Conservation (phyloP, 257 asterid species). For the Echites panduratus region DNA sequence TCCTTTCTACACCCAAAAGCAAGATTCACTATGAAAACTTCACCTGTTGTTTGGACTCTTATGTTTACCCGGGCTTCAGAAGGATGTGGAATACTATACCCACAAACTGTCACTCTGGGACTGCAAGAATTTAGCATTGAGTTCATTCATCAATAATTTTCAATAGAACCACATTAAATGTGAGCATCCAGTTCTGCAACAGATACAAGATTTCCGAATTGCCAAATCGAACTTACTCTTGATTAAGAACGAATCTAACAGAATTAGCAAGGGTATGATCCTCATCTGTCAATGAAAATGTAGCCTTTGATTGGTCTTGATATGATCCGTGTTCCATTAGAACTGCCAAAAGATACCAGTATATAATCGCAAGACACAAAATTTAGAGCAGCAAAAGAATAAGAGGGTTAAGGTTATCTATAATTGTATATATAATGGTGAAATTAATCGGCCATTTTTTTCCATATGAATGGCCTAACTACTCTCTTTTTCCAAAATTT, state of each 20-base stretch:
- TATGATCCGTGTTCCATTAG: slow-evolving; percentile 64
- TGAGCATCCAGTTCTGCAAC: background rate
- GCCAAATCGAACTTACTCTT: slow-evolving; percentile 53
- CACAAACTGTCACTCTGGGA: slow-evolving; percentile 73
- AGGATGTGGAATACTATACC: slow-evolving; percentile 97
- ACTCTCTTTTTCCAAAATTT: background rate
- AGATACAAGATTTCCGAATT: background rate
- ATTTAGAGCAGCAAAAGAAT: background rate
- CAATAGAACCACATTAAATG: background rate
- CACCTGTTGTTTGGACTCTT: slow-evolving; percentile 93
- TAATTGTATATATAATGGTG: background rate
- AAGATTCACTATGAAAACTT: slow-evolving; percentile 1
- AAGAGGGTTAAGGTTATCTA: background rate
- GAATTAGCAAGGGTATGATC: slow-evolving; percentile 91
- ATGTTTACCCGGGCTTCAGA: slow-evolving; percentile 86
- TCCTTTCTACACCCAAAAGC: background rate
- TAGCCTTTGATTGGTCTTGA: slow-evolving; percentile 61
- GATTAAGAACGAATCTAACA: slow-evolving; percentile 67
- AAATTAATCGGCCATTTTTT: background rate
- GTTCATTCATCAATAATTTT: background rate
- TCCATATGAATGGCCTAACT: background rate
- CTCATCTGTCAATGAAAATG: slow-evolving; percentile 73
- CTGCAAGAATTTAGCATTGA: slow-evolving; percentile 38
- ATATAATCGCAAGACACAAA: background rate
- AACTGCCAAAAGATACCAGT: slow-evolving; percentile 15